Evolutionary conservation across 1,284 basidiomycete species (phyloP), one percentile per base, ranked within the genome.

Genomic region (Sporisorium graminicola): DNA sequence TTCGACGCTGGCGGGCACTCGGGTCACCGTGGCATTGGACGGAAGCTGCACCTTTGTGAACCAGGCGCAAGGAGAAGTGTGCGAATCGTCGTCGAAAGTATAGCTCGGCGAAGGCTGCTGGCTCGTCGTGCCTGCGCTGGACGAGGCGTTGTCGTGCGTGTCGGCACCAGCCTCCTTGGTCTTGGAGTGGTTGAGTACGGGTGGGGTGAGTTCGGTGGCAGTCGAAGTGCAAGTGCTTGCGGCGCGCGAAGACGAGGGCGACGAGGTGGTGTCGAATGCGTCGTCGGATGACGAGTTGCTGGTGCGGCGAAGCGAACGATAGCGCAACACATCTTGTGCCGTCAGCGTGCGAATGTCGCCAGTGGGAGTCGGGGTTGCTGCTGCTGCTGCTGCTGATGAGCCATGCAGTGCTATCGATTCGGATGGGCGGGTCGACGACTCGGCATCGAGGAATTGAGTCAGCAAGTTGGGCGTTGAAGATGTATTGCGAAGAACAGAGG

Each of bases 391-490:
- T 50, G 49, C 16, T 27, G 40, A 31, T 5, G 54, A 29, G 13
- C 26, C 20, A 10, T 26, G 42, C 16, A 24, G n/a, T 10, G 18
- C 8, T 4, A 35, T 26, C 5, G 49, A 35, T n/a, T 54, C 54
- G 8, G 68, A 29, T 16, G 47, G 33, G 16, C 55, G 31, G 46
- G 58, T 14, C 3, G 54, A 24, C 44, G 58, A 31, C 44, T 55
- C 61, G 16, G 57, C 33, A 22, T 57, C 47, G 47, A 65, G 56
- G 43, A 76, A 76, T 2, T 72, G 74, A 5, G 65, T 63, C 24
- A 80, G 68, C 24, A 82, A 52, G 37, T 82, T 82, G 31, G 81
- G 81, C 22, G 81, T 82, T 18, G 81, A 82, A 5, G 74, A 63
- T 2, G 81, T 80, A 49, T 79, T 80, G 58, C 79, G 77, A 46